Percentiles rank a stretch among this genome's conserved stretches.
Conservation (phyloP, 2,329 filamentous ascomycete species). For the Beauveria rudraprayagi region DNA sequence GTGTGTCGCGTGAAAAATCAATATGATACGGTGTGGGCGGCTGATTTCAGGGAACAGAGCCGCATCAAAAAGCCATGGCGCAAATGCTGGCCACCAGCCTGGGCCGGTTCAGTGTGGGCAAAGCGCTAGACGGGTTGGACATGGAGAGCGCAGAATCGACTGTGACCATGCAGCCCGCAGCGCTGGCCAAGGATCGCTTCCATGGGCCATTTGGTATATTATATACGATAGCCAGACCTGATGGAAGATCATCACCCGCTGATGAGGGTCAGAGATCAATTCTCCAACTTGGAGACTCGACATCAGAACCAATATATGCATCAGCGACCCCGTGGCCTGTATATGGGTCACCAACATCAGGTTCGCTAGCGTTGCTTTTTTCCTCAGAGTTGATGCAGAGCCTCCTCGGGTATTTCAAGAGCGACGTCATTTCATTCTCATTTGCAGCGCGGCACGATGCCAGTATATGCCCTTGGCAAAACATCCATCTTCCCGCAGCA, state of each 20-base stretch:
- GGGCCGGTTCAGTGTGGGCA: neutral
- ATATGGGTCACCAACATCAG: neutral
- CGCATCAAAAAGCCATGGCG: conserved; percentile 1
- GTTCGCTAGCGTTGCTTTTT: neutral
- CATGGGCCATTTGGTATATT: neutral
- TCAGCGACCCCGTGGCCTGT: neutral
- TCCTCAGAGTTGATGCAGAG: neutral
- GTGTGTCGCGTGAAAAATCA: neutral
- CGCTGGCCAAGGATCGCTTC: neutral
- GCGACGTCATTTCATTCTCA: neutral
- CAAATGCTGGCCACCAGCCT: neutral
- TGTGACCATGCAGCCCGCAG: neutral
- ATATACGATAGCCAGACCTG: neutral
- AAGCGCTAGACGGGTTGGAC: neutral
- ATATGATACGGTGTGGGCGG: neutral
- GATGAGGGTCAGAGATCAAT: neutral
- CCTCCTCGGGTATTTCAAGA: neutral
- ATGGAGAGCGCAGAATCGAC: neutral
- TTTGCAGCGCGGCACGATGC: neutral
- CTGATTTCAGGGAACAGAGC: neutral
- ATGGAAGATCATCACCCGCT: neutral
- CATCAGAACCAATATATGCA: neutral
- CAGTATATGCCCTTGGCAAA: neutral
- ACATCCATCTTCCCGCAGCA: neutral
- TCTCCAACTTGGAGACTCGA: neutral